Percentiles rank a stretch among this genome's conserved stretches.
Conservation (phyloP, 148 eudicot species). For the Hydrangea macrophylla region DNA sequence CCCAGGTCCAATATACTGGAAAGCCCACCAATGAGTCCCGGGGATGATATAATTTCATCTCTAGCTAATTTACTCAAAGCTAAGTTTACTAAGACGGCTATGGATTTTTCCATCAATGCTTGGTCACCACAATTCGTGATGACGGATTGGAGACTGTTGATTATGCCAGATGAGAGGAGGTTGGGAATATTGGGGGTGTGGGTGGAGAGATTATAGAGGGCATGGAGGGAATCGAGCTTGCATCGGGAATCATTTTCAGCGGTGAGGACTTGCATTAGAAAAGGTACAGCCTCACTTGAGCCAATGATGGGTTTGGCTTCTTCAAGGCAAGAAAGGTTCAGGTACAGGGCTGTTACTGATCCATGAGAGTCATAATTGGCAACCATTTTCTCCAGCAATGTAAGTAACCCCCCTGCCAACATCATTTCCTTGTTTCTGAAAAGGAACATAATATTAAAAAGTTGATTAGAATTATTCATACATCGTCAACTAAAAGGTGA, state of each 20-base stretch:
- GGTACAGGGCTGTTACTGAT: conserved; percentile 78
- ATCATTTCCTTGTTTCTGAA: conserved; percentile 90
- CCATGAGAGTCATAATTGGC: conserved; percentile 41
- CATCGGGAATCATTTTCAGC: conserved; percentile 47
- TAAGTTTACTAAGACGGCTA: conserved; percentile 81
- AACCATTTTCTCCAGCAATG: conserved; percentile 59
- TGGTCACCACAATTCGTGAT: conserved; percentile 45
- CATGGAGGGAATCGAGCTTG: conserved; percentile 76
- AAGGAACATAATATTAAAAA: neutral
- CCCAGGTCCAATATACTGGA: conserved; percentile 66
- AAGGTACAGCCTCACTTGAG: conserved; percentile 63
- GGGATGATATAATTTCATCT: conserved; percentile 46
- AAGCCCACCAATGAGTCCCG: conserved; percentile 56
- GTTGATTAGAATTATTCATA: neutral
- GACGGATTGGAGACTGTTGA: conserved; percentile 47
- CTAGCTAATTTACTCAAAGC: conserved; percentile 51
- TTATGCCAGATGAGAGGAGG: conserved; percentile 67
- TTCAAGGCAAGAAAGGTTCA: conserved; percentile 82
- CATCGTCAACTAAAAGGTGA: neutral
- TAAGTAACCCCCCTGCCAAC: conserved; percentile 68
- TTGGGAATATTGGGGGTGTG: conserved; percentile 49
- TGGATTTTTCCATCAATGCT: conserved; percentile 71
- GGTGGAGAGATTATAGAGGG: conserved; percentile 76
- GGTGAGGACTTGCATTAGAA: conserved; percentile 55
- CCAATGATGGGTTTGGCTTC: conserved; percentile 89